Base-by-base conservation (phyloP, 352 stramenopile species). In the Phytopythium vexans region DNA sequence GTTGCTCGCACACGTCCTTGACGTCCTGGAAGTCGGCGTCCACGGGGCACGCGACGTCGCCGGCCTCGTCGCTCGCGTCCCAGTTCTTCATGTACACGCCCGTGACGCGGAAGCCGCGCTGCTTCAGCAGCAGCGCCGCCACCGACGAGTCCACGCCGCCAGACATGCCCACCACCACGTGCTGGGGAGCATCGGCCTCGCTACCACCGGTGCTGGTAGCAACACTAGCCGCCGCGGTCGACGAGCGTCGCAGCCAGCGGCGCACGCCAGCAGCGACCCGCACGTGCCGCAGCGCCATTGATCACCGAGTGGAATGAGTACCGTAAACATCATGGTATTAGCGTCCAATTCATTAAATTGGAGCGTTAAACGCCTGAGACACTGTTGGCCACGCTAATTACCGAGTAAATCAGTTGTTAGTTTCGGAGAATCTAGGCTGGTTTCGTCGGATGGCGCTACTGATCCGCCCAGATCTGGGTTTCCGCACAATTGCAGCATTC, bases 21-120 rank as follows among this genome's bases (percentile, higher is more conserved):
- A 97, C 95, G 60, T 99, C 92, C 38, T 93, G 71, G 55, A 90
- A 96, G 63, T 99, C 97, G 42, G 85, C 73, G 50, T 97, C 97
- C 55, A 81, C 72, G 43, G 86, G 88, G 62, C 86, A 98, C 2
- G 77, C 84, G 7, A 75, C 77, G 47, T 74, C 56, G 8, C 88
- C 92, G 38, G 92, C 76, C 68, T 99, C 96, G 50, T 98, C 94
- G 16, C 85, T 88, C 15, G 78, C 56, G 73, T 99, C 97, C 97
- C 97, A 99, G 72, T 99, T 99, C 61, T 96, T 97, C 97, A 99
- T 99, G 72, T 98, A 98, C 40, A 99, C 82, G n/a, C 95, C 97
- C 14, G 95, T 82, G 47, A 99, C 81, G 40, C 88, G 74, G 72
- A 92, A 96, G n/a, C 89, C 89, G 60, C 96, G 79, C 36, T 90